A percentile compares a stretch with the other conserved stretches of the same genome.
Conservation (phyloP, 306 rosid genomes). For the Senna tora region DNA sequence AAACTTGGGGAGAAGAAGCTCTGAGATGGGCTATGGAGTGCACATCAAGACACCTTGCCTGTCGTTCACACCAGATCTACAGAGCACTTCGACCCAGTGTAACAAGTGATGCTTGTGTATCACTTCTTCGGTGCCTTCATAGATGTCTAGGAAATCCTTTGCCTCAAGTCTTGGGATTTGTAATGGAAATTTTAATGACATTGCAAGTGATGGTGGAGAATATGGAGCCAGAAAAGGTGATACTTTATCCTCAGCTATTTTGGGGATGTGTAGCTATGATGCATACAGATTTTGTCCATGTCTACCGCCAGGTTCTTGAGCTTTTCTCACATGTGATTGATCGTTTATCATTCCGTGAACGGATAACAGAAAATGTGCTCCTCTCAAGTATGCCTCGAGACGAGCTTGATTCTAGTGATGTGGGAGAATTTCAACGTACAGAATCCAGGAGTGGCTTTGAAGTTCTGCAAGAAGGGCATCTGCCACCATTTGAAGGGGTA, state of each 20-base stretch:
- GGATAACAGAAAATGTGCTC: conserved; percentile 96
- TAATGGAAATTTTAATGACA: conserved; percentile 94
- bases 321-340: conserved; percentile 97
- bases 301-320: conserved; percentile 96
- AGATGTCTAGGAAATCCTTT: conserved; percentile 97
- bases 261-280: conserved; percentile 99
- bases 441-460: conserved; percentile 87
- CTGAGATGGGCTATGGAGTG: conserved; percentile 99
- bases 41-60: conserved; percentile 96
- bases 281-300: conserved; percentile 99
- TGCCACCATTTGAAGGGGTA: conserved; percentile 96
- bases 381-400: conserved; percentile 99
- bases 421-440: conserved; percentile 77
- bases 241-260: conserved; percentile 96
- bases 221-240: conserved; percentile 99
- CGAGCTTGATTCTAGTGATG: conserved; percentile 65
- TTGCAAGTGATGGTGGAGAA: conserved; percentile 99
- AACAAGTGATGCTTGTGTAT: conserved; percentile 95
- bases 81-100: conserved; percentile 96
- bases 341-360: conserved; percentile 86
- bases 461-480: conserved; percentile 68
- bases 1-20: conserved; percentile 99
- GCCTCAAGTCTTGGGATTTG: conserved; percentile 93
- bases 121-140: conserved; percentile 93
- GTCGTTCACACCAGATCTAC: conserved; percentile 99